Conservation (phyloP, 139 green algal genomes). For the Zygnema circumcarinatum region DNA sequence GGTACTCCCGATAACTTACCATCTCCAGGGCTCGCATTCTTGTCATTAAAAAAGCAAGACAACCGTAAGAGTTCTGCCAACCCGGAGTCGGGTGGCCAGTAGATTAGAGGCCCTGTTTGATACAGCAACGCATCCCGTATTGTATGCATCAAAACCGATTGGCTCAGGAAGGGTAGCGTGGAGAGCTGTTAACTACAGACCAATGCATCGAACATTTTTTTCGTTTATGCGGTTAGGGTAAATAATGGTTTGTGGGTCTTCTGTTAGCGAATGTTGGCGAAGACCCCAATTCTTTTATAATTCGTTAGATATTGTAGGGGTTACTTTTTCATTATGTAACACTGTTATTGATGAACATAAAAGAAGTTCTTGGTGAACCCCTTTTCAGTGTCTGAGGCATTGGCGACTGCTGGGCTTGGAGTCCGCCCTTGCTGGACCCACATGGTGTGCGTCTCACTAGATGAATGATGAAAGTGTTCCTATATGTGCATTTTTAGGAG, state of each 20-base stretch:
- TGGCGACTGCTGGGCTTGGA: neutral
- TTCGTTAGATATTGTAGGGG: neutral
- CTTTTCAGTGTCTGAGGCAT: neutral
- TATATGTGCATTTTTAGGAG: neutral
- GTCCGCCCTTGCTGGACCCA: neutral
- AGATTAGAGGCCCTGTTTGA: neutral
- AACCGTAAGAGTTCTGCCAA: neutral
- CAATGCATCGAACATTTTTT: no score
- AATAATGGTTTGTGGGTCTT: neutral
- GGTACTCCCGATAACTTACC: neutral
- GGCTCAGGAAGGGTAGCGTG: neutral
- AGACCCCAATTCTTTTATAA: neutral
- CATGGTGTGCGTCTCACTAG: neutral
- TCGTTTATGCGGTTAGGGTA: no score
- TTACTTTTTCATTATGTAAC: neutral
- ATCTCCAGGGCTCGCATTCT: neutral
- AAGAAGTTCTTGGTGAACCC: neutral
- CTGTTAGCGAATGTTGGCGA: no score
- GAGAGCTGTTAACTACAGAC: no score
- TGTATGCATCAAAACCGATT: neutral
- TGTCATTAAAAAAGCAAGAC: neutral
- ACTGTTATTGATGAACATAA: neutral
- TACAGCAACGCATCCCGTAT: neutral
- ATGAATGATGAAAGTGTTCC: neutral
- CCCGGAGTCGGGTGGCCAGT: neutral